A percentile compares a stretch with the other conserved stretches of the same genome.
These are phyloP conservation scores for Casuarina cunninghamiana DNA, from an alignment of 306 rosid species.

Conservation along the genomic window DNA sequence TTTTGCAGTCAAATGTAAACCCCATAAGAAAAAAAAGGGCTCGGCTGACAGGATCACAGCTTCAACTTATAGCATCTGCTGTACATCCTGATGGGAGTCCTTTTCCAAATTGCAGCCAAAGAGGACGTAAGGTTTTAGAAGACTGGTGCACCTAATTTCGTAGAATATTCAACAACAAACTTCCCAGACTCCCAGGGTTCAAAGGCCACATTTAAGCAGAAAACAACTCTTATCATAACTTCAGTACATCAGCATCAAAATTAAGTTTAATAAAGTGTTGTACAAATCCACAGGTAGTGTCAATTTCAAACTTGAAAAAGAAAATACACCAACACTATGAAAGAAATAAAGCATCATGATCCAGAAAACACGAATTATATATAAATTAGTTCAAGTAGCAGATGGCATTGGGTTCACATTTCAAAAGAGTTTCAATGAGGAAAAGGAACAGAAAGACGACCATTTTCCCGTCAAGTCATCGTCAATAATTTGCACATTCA, in stretches of 20 bases:
- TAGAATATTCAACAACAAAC: neutral
- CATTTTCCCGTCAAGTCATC: conserved; percentile 16
- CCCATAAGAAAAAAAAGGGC: too few relatives aligned
- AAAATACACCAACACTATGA: neutral
- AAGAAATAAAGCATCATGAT: conserved; percentile 23
- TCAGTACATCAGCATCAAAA: neutral
- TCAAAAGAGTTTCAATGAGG: conserved; percentile 21
- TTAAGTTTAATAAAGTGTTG: neutral
- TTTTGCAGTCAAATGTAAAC: too few relatives aligned
- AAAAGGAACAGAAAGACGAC: conserved; percentile 13
- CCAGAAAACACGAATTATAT: conserved; percentile 30
- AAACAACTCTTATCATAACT: neutral
- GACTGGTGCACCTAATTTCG: neutral
- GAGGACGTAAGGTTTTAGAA: neutral
- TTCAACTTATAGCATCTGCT: neutral
- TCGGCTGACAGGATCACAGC: neutral
- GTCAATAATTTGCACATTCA: conserved; percentile 26
- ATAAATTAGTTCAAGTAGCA: conserved; percentile 10
- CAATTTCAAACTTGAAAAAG: neutral
- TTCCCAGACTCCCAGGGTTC: neutral
- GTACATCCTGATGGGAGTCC: neutral
- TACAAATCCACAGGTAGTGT: neutral
- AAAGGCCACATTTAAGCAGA: neutral
- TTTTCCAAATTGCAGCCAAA: neutral
- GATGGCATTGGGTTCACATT: conserved; percentile 16